Conservation (phyloP, 176 grass and related monocot genomes). For the Triticum monococcum region DNA sequence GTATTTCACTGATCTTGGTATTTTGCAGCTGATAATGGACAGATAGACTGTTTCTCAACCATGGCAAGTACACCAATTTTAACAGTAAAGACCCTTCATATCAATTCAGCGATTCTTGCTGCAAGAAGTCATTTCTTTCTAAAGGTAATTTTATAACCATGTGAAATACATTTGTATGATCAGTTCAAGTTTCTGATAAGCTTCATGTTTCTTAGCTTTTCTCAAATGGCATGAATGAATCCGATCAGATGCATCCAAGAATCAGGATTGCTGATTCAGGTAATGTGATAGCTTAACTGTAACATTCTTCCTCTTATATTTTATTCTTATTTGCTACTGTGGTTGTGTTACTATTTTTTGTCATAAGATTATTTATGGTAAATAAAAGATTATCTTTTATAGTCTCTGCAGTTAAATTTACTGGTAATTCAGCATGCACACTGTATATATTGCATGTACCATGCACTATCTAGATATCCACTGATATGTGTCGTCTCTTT, state of each 20-base stretch:
- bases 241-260: conserved; percentile 72
- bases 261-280: conserved; percentile 89
- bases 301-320: neutral
- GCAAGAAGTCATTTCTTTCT: conserved; percentile 96
- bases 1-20: neutral
- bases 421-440: too few species aligned
- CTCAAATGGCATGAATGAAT: conserved; percentile 97
- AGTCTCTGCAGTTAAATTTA: too few species aligned
- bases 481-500: neutral
- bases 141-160: conserved; percentile 54
- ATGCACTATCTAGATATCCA: neutral
- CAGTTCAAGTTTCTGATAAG: conserved; percentile 16
- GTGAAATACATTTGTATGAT: neutral
- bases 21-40: conserved; percentile 59
- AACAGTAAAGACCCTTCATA: conserved; percentile 71
- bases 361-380: neutral
- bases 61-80: conserved; percentile 43
- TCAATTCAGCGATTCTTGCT: conserved; percentile 94
- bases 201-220: conserved; percentile 66
- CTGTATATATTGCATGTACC: neutral
- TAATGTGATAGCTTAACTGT: conserved; percentile 38
- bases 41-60: conserved; percentile 53
- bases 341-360: neutral
- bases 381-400: too few species aligned
- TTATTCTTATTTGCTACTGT: neutral